Evolutionary conservation across 139 green algal genomes (phyloP), one percentile per base, ranked within the genome.

Genomic region (Coelastrella sp.): DNA sequence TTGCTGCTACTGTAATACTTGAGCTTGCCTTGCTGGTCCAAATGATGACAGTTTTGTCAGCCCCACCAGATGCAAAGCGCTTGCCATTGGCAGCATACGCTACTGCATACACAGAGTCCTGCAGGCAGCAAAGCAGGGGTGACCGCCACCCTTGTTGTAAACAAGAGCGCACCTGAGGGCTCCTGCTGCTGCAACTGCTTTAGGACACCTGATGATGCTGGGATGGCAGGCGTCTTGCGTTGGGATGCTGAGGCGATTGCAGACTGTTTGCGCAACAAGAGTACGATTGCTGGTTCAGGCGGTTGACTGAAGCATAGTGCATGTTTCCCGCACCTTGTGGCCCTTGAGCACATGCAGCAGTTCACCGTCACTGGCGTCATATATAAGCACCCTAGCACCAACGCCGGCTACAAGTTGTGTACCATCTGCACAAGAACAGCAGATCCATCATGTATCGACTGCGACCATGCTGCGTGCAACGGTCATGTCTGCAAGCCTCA

Each of bases 31-130:
- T 97, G 93, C 86, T 95, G 19, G 96, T 98, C 96, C 96, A 98
- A 74, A 98, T 98, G 90, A 98, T 97, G 66, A 98, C 93, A 0
- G 94, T 98, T 77, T 96, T 97, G 92, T 98, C 96, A 65, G 96
- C 96, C 4, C 96, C 96, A 4, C 96, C 96, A 20, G 95, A 97
- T 11, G 96, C 96, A 91, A 98, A 97, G 20, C 95, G 93, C 92
- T 97, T 97, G 7, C 96, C 96, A 83, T 98, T 96, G 78, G 89
- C 74, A 0, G 96, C 93, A 47, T 97, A 98, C 14, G 96, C 94
- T 2, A 98, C 94, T 86, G 90, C 95, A 85, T 98, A 98, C 2
- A 98, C 96, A 57, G 95, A 84, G 54, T 97, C 96, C 94, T 98
- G 77, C 87, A 87, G 56, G 3, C 5, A 6, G 47, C 65, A 65